Base-by-base conservation (phyloP, 768 basidiomycete species). In the Lentinula raphanica region DNA sequence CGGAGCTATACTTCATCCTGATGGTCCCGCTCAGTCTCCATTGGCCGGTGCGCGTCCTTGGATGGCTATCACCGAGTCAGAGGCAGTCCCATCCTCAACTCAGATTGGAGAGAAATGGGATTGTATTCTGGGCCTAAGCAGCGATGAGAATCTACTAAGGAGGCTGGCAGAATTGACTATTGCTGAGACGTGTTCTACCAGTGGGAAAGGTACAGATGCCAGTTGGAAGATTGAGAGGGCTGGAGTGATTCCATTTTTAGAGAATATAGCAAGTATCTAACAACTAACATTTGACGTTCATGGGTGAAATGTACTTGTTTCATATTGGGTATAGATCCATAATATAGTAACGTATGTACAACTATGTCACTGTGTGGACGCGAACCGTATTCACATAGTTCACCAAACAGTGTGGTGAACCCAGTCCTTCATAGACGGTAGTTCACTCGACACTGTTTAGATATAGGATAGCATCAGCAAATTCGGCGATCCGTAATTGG, bases 71-170 rank as follows among this genome's bases (percentile, higher is more conserved):
- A 35, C 28, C 9, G 54, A 56, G 39, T 28, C 28, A 12, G 56
- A 49, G 19, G 45, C 21, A 15, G 36, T 38, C 15, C 40, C 44
- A 6, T 56, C 36, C 32, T 21, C 39, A 29, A 29, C 54, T 31
- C 39, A 42, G 25, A 45, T 38, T 49, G 27, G 70, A 21, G 72
- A 70, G 38, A 82, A 83, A 28, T 68, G 77, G 40, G 80, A 84
- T 58, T 85, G 88, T 57, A 73, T 89, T 56, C 69, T 90, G 42
- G 86, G 83, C 9, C 67, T 90, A 36, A 85, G 88, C 54, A 79
- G 82, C 49, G 92, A 94, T 69, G 90, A 93, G 76, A 88, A 87
- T 72, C 64, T 93, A 62, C 69, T 93, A 69, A 79, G 85, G 63
- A 73, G 90, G 65, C 65, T 93, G 72, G 89, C 88, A 64, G 88